These are phyloP conservation scores for Zymoseptoria crescenta DNA, from an alignment of 2,329 filamentous ascomycete genomes.

Conservation along the genomic window DNA sequence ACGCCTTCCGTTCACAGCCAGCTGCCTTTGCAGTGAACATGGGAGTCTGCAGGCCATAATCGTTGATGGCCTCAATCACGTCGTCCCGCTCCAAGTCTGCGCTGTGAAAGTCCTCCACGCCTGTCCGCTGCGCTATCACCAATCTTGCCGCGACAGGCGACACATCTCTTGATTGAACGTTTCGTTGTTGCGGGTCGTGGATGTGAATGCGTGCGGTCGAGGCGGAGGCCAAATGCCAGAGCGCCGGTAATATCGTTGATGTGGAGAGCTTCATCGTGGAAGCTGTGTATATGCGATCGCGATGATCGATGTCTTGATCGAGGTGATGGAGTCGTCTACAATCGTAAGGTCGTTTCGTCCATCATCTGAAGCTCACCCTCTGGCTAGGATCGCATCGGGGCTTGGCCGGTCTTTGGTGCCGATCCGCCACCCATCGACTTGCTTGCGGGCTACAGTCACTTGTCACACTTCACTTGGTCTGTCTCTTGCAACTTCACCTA, in stretches of 20 bases:
- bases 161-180: neutral
- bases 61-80: slow-evolving; percentile 40
- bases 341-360: neutral
- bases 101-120: slow-evolving; percentile 42
- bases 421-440: neutral
- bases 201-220: slow-evolving; percentile 32
- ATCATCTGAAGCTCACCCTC: neutral
- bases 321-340: slow-evolving; percentile 2
- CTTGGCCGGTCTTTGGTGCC: neutral
- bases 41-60: slow-evolving; percentile 35
- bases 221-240: slow-evolving; percentile 26
- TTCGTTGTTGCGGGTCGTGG: slow-evolving; percentile 26
- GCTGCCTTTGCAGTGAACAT: slow-evolving; percentile 31
- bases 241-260: slow-evolving; percentile 33
- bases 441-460: neutral
- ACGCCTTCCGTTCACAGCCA: slow-evolving; percentile 12
- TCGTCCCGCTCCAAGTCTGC: slow-evolving; percentile 34
- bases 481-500: neutral
- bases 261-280: slow-evolving; percentile 40
- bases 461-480: neutral
- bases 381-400: no score
- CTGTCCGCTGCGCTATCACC: slow-evolving; percentile 44
- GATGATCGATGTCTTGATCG: slow-evolving; percentile 1
- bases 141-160: slow-evolving; percentile 40
- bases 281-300: slow-evolving; percentile 1